Conservation (phyloP, 2,329 filamentous ascomycete genomes). For the Alternaria gansuensis region DNA sequence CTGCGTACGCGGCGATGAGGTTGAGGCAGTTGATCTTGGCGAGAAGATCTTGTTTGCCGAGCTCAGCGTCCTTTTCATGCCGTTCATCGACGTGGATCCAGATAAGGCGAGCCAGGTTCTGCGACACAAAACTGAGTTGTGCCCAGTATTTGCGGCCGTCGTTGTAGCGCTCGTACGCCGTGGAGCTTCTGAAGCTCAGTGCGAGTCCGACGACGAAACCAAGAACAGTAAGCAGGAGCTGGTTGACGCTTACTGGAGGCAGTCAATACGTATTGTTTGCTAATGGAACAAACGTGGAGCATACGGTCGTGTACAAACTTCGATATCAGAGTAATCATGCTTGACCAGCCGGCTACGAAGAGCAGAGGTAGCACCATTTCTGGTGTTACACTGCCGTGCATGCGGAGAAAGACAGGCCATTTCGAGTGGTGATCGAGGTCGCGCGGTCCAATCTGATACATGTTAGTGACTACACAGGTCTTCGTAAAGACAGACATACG, state of each 20-base stretch:
- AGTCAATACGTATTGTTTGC: not conserved
- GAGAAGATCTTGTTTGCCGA: constrained; percentile 72
- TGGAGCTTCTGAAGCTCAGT: constrained; percentile 77
- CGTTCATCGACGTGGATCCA: constrained; percentile 80
- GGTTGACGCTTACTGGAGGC: constrained; percentile 64
- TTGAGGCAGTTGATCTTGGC: constrained; percentile 73
- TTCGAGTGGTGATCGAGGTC: constrained; percentile 77
- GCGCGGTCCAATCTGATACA: constrained; percentile 64
- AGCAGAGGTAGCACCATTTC: constrained; percentile 75
- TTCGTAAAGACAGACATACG: constrained; percentile 48
- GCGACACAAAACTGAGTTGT: constrained; percentile 63
- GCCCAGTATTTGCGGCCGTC: constrained; percentile 71
- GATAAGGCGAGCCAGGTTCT: constrained; percentile 73
- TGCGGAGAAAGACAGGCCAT: constrained; percentile 75
- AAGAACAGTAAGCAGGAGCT: constrained; percentile 75
- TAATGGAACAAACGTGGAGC: not conserved
- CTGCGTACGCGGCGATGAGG: constrained; percentile 76
- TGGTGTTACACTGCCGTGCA: constrained; percentile 78
- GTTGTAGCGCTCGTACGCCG: constrained; percentile 74
- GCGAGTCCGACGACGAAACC: constrained; percentile 83
- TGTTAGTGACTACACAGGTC: constrained; percentile 18
- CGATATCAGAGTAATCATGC: constrained; percentile 64
- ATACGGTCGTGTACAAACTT: constrained; percentile 53
- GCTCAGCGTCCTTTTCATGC: constrained; percentile 53
- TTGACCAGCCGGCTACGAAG: constrained; percentile 72